A percentile compares a stretch with the other conserved stretches of the same genome.
These are phyloP conservation scores for Pseudocercospora pini-densiflorae DNA, from an alignment of 2,329 filamentous ascomycete genomes.

Conservation along the genomic window DNA sequence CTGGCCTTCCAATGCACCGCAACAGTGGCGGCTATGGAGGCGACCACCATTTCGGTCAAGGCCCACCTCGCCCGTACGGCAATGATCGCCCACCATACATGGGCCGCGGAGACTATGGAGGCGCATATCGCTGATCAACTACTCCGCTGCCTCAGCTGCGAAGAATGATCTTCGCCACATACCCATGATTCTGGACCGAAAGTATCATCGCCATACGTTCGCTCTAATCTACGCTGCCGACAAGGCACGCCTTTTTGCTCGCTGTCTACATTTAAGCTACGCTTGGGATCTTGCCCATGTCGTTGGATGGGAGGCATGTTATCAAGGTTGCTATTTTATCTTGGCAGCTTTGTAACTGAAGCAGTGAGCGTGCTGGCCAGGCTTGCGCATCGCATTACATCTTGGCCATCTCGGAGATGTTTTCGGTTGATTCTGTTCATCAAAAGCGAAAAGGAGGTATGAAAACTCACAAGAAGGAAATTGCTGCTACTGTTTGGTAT, in stretches of 20 bases:
- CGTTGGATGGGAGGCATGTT: slow-evolving; percentile 27
- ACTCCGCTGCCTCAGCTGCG: slow-evolving; percentile 17
- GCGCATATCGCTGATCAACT: slow-evolving; percentile 32
- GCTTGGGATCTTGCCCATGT: slow-evolving; percentile 24
- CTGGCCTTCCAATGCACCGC: slow-evolving; percentile 54
- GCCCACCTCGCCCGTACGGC: slow-evolving; percentile 26
- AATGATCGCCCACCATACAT: slow-evolving; percentile 26
- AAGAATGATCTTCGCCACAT: slow-evolving; percentile 23
- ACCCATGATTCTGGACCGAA: slow-evolving; percentile 16
- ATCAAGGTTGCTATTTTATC: slow-evolving; percentile 24
- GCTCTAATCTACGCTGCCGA: slow-evolving; percentile 29
- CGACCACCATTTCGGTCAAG: slow-evolving; percentile 28
- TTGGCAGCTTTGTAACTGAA: slow-evolving; percentile 26
- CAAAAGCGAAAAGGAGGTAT: slow-evolving; percentile 17
- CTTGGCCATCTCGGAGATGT: slow-evolving; percentile 31
- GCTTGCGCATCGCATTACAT: slow-evolving; percentile 29
- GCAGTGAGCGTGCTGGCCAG: slow-evolving; percentile 28
- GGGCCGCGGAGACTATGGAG: slow-evolving; percentile 31
- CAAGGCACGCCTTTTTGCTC: slow-evolving; percentile 29
- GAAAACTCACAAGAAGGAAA: slow-evolving; percentile 11
- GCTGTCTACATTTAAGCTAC: slow-evolving; percentile 28
- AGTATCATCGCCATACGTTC: slow-evolving; percentile 23
- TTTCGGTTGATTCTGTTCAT: slow-evolving; percentile 21
- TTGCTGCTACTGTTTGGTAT: slow-evolving; percentile 15
- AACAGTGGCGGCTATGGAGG: slow-evolving; percentile 24